phyloP scores from a whole-genome alignment of 192 early-diverging fungal species.

The Bifiguratus adelaidae region DNA sequence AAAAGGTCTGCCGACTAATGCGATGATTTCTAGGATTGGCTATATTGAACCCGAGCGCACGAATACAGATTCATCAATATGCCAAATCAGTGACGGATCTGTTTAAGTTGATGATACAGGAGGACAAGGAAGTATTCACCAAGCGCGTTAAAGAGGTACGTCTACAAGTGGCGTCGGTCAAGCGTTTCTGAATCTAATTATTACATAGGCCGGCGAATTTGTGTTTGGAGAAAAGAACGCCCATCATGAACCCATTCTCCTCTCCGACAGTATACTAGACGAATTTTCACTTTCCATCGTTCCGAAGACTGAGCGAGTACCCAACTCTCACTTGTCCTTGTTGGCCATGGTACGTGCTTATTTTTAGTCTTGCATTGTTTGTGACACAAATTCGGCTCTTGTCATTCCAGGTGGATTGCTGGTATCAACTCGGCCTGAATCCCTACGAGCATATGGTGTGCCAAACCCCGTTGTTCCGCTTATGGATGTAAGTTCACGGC shows the following conservation, averaged over 20 bases:
- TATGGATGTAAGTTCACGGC: slow-evolving; percentile 57
- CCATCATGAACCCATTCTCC: slow-evolving; percentile 52
- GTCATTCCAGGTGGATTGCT: slow-evolving; percentile 58
- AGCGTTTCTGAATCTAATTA: neutral
- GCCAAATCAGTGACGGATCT: slow-evolving; percentile 78
- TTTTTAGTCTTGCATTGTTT: neutral
- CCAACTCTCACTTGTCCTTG: slow-evolving; percentile 91
- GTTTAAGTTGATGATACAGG: slow-evolving; percentile 93
- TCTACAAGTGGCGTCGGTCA: neutral
- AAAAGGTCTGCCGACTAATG: neutral
- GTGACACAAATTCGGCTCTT: neutral
- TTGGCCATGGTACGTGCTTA: slow-evolving; percentile 63
- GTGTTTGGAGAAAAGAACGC: slow-evolving; percentile 68
- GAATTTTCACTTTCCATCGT: slow-evolving; percentile 79
- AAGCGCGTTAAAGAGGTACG: slow-evolving; percentile 49
- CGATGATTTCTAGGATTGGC: slow-evolving; percentile 53
- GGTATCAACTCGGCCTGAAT: slow-evolving; percentile 73
- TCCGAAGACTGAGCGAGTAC: slow-evolving; percentile 51
- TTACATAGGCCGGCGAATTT: slow-evolving; percentile 57
- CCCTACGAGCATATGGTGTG: slow-evolving; percentile 94
- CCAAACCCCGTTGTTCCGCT: slow-evolving; percentile 89
- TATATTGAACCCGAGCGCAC: slow-evolving; percentile 85
- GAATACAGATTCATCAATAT: slow-evolving; percentile 79
- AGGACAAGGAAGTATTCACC: slow-evolving; percentile 68
- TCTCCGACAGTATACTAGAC: slow-evolving; percentile 75